Conservation (phyloP, 1,284 basidiomycete species). For the Apiotrichum montevideense region DNA sequence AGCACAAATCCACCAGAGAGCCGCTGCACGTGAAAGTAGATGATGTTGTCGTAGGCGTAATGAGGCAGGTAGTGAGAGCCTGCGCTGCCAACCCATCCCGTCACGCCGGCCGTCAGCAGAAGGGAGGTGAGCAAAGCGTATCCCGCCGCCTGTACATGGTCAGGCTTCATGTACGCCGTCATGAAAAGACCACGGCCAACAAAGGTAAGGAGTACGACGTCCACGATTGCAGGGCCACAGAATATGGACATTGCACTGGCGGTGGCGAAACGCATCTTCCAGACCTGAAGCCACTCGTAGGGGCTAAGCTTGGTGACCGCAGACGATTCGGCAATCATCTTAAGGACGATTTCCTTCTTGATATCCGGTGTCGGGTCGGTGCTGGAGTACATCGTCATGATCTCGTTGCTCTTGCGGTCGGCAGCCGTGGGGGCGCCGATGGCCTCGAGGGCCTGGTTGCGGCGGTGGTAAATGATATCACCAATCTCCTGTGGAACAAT, state of each 20-base stretch:
- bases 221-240: constrained; percentile 7
- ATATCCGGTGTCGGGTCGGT: not conserved
- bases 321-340: constrained; percentile 9
- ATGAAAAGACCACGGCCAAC: constrained; percentile 10
- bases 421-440: not conserved
- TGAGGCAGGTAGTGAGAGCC: constrained; percentile 9
- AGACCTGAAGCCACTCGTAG: constrained; percentile 5
- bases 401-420: constrained; percentile 8
- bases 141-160: constrained; percentile 2
- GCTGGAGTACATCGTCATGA: constrained; percentile 10
- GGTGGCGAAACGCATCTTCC: constrained; percentile 6
- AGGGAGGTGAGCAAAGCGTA: constrained; percentile 8
- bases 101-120: constrained; percentile 7
- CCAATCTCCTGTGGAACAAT: constrained; percentile 10
- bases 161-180: constrained; percentile 8
- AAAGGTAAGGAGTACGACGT: constrained; percentile 11
- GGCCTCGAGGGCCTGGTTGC: constrained; percentile 1
- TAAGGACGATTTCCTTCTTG: constrained; percentile 5
- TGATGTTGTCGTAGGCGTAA: constrained; percentile 11
- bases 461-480: constrained; percentile 10
- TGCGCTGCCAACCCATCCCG: constrained; percentile 11
- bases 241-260: constrained; percentile 13
- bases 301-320: constrained; percentile 1
- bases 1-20: constrained; percentile 9
- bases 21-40: constrained; percentile 10